Percentiles rank a stretch among this genome's conserved stretches.
phyloP scores from a whole-genome alignment of 2,329 filamentous ascomycete genomes.

The Ophiostoma himal-ulmi region DNA sequence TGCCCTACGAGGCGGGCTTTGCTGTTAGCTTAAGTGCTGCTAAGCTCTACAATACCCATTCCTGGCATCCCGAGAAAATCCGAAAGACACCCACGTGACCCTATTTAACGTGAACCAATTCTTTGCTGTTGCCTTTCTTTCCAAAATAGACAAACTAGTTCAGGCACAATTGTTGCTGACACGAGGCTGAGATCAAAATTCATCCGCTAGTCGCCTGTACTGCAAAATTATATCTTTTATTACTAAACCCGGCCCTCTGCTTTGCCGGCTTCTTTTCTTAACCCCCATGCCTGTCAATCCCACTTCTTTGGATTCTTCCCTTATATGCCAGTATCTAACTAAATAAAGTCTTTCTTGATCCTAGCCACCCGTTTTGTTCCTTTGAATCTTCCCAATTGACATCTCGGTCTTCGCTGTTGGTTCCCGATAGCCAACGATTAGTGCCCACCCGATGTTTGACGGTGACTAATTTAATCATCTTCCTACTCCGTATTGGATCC shows the following conservation, averaged over 20 bases:
- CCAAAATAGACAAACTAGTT: not conserved
- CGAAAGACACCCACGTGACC: not conserved
- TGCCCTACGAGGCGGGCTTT: not conserved
- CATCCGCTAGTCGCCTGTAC: not conserved
- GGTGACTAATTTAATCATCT: not conserved
- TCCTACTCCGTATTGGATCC: not conserved
- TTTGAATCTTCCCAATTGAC: not conserved
- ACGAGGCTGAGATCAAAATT: not conserved
- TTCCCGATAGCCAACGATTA: not conserved
- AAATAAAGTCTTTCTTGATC: not conserved
- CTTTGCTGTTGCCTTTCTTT: not conserved
- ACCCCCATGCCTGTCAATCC: not conserved
- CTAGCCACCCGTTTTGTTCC: not conserved
- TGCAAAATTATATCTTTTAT: not conserved
- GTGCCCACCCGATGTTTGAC: not conserved
- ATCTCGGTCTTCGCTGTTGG: not conserved
- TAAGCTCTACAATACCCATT: not conserved
- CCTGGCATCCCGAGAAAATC: not conserved
- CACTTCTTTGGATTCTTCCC: not conserved
- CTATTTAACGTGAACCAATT: not conserved
- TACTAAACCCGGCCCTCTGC: not conserved
- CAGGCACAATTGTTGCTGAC: not conserved
- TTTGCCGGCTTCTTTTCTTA: conserved; percentile 5
- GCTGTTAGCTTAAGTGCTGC: not conserved
- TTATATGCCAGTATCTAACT: not conserved